These are phyloP conservation scores for Periconia macrospinosa DNA, from an alignment of 2,329 filamentous ascomycete species.

Conservation along the genomic window DNA sequence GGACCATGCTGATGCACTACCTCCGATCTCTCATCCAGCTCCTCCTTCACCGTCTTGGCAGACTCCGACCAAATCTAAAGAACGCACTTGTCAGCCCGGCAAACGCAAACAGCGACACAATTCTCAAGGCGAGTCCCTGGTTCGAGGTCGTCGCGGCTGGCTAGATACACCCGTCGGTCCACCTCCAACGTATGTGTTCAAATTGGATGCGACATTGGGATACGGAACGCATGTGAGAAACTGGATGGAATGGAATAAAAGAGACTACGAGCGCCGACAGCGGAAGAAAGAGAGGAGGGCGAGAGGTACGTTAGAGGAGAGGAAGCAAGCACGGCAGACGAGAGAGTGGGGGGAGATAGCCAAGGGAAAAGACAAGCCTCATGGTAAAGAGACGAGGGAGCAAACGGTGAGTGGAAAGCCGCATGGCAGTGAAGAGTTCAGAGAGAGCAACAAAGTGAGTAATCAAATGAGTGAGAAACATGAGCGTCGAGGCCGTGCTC, in stretches of 20 bases:
- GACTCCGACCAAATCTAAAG: background rate
- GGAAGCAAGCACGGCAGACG: no score
- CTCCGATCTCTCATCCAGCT: no score
- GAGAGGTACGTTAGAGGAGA: constrained; percentile 13
- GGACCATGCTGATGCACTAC: background rate
- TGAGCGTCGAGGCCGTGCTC: no score
- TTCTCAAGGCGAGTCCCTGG: constrained; percentile 1
- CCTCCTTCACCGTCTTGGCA: no score
- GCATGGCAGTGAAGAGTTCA: no score
- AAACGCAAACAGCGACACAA: constrained; percentile 1
- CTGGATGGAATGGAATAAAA: constrained; percentile 25
- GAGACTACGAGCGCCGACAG: constrained; percentile 19
- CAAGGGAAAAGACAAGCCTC: no score
- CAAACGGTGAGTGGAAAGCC: no score
- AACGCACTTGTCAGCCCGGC: background rate
- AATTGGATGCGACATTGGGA: constrained; percentile 17
- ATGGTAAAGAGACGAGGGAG: no score
- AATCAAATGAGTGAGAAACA: no score
- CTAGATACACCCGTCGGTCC: constrained; percentile 17
- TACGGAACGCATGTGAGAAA: constrained; percentile 19
- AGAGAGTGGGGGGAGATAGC: no score
- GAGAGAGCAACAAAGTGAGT: no score
- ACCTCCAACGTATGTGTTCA: constrained; percentile 19
- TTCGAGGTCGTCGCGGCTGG: constrained; percentile 13
- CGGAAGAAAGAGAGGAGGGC: constrained; percentile 14